phyloP scores from a whole-genome alignment of 1,139 yeast genomes.

The Saccharomycopsis hybrid region DNA sequence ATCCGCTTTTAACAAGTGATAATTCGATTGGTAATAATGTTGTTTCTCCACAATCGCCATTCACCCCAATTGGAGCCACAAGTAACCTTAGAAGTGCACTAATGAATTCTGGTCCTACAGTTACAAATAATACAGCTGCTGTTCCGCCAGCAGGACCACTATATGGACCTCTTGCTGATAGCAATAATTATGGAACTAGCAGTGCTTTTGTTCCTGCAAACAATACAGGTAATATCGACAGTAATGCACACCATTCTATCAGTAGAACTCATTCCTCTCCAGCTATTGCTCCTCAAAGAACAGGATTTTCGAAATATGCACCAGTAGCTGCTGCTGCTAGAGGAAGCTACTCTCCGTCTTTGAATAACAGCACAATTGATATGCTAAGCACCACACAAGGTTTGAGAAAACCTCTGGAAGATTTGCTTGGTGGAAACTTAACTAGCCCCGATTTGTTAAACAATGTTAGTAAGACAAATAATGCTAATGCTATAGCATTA shows the following conservation, averaged over 20 bases:
- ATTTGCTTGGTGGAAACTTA: too few relatives aligned
- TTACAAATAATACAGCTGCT: too few relatives aligned
- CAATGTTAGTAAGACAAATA: too few relatives aligned
- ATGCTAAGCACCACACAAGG: too few relatives aligned
- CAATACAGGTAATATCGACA: background rate
- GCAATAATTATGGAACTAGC: background rate
- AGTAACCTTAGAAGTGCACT: slow-evolving; percentile 6
- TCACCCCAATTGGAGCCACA: slow-evolving; percentile 17
- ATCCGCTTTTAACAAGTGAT: background rate
- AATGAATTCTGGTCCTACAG: background rate
- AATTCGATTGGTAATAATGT: background rate
- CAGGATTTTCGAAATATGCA: background rate
- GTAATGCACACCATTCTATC: background rate
- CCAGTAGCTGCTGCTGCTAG: too few relatives aligned
- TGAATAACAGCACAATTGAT: too few relatives aligned
- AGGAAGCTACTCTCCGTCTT: too few relatives aligned
- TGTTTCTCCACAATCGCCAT: slow-evolving; percentile 10
- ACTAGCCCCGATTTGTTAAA: too few relatives aligned
- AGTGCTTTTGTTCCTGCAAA: background rate
- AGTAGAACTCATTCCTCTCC: slow-evolving; percentile 4
- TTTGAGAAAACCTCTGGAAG: too few relatives aligned
- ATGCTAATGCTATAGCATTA: slow-evolving; percentile 11
- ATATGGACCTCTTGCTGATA: background rate
- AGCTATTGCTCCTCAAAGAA: background rate
- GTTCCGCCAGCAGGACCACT: slow-evolving; percentile 28